Evolutionary conservation across 2,329 filamentous ascomycete species (phyloP).

Genomic region (Phoma herbarum): DNA sequence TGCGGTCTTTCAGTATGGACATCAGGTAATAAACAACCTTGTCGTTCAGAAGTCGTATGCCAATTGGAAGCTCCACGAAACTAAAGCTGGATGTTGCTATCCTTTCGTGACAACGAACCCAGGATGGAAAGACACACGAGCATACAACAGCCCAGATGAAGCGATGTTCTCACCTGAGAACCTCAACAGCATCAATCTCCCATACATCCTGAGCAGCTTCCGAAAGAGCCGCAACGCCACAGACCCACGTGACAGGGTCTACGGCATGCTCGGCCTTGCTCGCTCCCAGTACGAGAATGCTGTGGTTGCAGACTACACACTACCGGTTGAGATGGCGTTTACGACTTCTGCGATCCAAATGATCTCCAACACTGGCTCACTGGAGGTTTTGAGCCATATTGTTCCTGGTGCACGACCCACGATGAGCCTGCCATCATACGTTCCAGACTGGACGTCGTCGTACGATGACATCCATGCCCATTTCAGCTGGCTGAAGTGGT

Average conservation of each 20-base stretch:
- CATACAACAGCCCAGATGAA: not conserved
- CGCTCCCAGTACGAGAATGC: not conserved
- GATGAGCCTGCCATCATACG: not conserved
- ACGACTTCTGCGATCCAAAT: not conserved
- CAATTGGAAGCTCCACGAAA: not conserved
- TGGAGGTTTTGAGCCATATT: not conserved
- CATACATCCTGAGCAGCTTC: not conserved
- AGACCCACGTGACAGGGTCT: not conserved
- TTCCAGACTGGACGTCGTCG: not conserved
- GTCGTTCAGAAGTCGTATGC: not conserved
- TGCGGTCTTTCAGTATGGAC: not conserved
- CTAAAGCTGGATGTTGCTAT: not conserved
- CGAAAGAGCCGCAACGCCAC: not conserved
- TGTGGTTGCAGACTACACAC: not conserved
- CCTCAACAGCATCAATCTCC: not conserved
- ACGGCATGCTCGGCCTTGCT: not conserved
- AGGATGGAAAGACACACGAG: not conserved
- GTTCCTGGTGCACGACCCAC: not conserved
- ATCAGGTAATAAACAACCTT: not conserved
- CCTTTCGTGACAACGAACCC: not conserved
- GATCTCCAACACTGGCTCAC: not conserved
- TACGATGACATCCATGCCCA: not conserved
- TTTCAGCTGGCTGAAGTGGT: not conserved
- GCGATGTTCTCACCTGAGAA: not conserved
- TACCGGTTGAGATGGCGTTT: not conserved